Conservation (phyloP, 495 filamentous ascomycete species). For the Penicilliopsis zonata region DNA sequence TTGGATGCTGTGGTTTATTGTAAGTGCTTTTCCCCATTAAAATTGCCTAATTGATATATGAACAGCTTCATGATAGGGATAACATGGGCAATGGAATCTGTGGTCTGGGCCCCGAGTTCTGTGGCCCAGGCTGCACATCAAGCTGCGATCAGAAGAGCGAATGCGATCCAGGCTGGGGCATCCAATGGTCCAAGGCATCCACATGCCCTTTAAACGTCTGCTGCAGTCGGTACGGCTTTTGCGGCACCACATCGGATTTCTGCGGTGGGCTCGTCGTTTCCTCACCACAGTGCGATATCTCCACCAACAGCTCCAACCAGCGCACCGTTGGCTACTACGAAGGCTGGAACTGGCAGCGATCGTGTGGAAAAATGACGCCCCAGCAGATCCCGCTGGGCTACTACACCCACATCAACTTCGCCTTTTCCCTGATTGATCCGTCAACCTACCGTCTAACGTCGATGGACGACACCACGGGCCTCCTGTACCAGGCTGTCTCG, state of each 20-base stretch:
- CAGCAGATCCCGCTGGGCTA: conserved; percentile 6
- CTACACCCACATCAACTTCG: conserved; percentile 33
- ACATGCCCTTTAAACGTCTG: conserved; percentile 25
- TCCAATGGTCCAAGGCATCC: not conserved
- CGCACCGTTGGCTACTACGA: conserved; percentile 17
- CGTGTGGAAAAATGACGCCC: conserved; percentile 8
- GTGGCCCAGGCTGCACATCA: not conserved
- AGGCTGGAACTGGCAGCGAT: conserved; percentile 4
- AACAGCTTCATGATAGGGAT: too few species aligned
- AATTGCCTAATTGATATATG: too few species aligned
- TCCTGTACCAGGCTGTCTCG: conserved; percentile 17
- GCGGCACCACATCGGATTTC: conserved; percentile 18
- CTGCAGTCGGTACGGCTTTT: conserved; percentile 21
- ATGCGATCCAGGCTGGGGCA: not conserved
- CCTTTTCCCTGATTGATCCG: conserved; percentile 31
- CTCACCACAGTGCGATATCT: conserved; percentile 2
- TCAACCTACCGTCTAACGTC: conserved; percentile 17
- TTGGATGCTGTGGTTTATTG: too few species aligned
- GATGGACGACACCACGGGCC: conserved; percentile 6
- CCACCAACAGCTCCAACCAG: not conserved
- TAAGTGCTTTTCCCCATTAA: too few species aligned
- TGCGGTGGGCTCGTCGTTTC: conserved; percentile 6
- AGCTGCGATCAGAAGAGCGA: not conserved
- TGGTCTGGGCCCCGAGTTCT: not conserved
- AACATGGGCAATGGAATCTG: too few species aligned